Conservation (phyloP, 176 grass and related monocot species). For the Oryza meridionalis region DNA sequence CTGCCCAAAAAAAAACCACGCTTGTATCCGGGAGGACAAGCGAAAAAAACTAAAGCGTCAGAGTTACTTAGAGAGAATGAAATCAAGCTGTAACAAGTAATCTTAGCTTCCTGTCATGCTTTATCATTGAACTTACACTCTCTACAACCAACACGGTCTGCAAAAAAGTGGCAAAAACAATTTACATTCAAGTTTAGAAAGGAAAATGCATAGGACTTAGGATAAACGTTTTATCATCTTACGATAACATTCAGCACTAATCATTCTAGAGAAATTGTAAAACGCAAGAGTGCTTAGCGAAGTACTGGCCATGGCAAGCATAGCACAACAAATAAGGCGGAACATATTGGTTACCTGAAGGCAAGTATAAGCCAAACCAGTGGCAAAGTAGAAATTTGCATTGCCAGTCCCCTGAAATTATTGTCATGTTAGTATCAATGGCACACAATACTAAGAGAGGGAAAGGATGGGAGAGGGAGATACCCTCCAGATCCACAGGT, state of each 20-base stretch:
- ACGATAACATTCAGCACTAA: background rate
- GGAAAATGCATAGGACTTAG: background rate
- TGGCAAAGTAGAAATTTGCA: slow-evolving; percentile 98
- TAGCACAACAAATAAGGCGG: background rate
- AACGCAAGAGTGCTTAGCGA: background rate
- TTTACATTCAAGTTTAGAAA: slow-evolving; percentile 9
- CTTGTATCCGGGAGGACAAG: background rate
- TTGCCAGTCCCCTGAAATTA: slow-evolving; percentile 81
- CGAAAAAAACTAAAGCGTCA: background rate
- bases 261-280: slow-evolving; percentile 6
- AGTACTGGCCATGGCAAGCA: background rate
- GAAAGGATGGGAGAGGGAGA: slow-evolving; percentile 46
- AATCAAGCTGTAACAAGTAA: slow-evolving; percentile 51
- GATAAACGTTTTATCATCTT: background rate
- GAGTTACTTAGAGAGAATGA: background rate
- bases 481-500: slow-evolving; percentile 99
- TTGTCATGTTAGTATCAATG: slow-evolving; percentile 13
- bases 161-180: slow-evolving; percentile 45
- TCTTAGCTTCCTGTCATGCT: slow-evolving; percentile 80
- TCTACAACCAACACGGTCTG: slow-evolving; percentile 85
- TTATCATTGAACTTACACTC: slow-evolving; percentile 78
- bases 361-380: slow-evolving; percentile 89
- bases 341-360: slow-evolving; percentile 69
- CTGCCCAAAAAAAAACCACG: background rate
- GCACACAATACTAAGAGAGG: slow-evolving; percentile 16